Percentiles rank a stretch among this genome's conserved stretches.
Conservation (phyloP, 257 asterid genomes). For the Osmanthus fragrans region DNA sequence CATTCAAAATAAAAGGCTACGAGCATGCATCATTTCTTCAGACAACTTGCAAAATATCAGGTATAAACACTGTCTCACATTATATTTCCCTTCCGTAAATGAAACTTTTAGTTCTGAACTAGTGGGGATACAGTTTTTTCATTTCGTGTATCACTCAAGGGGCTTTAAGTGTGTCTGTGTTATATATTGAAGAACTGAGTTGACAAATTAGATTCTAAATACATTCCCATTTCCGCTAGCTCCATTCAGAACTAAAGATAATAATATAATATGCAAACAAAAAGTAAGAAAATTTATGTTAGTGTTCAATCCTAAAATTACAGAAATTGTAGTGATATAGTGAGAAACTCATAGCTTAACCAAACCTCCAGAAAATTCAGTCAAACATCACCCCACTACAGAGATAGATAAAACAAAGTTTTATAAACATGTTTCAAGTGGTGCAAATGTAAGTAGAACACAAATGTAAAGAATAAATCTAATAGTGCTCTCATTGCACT, state of each 20-base stretch:
- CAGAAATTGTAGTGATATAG: not conserved
- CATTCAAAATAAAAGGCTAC: not conserved
- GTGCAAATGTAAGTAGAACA: conserved; percentile 1
- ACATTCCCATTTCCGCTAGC: not conserved
- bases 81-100: not conserved
- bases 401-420: not conserved
- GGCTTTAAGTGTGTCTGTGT: not conserved
- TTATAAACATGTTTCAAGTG: not conserved
- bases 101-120: not conserved
- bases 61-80: not conserved
- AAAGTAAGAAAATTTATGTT: not conserved
- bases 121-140: not conserved
- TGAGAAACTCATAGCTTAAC: not conserved
- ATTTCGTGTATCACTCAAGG: not conserved
- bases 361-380: not conserved
- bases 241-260: not conserved
- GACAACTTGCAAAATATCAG: not conserved
- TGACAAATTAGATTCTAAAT: not conserved
- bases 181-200: not conserved
- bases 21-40: not conserved
- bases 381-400: not conserved
- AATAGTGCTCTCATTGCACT: conserved; percentile 6
- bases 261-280: no score
- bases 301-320: not conserved
- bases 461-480: conserved; percentile 14